Evolutionary conservation across 2,329 filamentous ascomycete species (phyloP), one percentile per base, ranked within the genome.

Genomic region (Juglanconis juglandina): DNA sequence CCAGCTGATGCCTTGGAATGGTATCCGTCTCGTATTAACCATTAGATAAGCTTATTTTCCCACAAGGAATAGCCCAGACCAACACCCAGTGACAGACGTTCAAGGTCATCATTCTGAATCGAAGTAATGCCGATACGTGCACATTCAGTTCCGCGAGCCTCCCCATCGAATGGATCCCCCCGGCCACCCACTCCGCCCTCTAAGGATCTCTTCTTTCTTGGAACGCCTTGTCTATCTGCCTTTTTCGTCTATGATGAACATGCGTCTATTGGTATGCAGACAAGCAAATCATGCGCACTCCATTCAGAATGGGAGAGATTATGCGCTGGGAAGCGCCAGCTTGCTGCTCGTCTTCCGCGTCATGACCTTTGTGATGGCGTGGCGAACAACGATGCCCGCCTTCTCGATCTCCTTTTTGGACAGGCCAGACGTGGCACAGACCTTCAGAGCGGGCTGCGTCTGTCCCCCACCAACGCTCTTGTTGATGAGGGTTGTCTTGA

Each of bases 351-450:
- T 75, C 72, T 86, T 87, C 63, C 84, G 79, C 24, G 83, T 86
- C 82, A 99, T 87, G 63, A 98, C 87, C 77, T 96, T 97, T 55
- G 93, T 96, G 66, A 98, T 91, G 13, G 95, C 94, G 76, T 97
- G 93, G 62, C 94, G 83, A 66, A 99, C 93, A 9, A 85, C 87
- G 7, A 88, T 87, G 13, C 93, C 95, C 0, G 95, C 92, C 79
- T 96, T 96, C 77, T 99, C 96, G 58, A 93, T 90, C 74, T 99
- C 95, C 78, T 96, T 97, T 80, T 90, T 96, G 32, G 90, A 90
- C 64, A 99, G 78, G 1, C 90, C 95, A 5, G 86, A 90, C 0
- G 93, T 96, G 57, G 97, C 81, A 71, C 94, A 98, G 11, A 98
- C 85, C 77, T 98, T 97, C 64, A 99, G 81, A 0, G 92, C 91